phyloP scores from a whole-genome alignment of 345 rosid species.

The Pistacia vera region DNA sequence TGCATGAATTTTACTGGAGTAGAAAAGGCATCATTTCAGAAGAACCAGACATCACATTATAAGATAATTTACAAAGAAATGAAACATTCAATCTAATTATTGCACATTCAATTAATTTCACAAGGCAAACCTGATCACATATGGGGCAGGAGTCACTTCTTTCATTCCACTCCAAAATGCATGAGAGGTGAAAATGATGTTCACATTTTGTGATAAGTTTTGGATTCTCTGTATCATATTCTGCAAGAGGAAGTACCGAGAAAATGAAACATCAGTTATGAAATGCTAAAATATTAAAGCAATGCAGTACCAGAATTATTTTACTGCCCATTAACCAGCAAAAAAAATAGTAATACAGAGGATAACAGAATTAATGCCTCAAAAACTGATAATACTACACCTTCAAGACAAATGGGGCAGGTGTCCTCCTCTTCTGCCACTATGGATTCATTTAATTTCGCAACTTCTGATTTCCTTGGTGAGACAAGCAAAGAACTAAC shows the following conservation, averaged over 20 bases:
- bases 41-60: neutral
- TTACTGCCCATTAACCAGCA: constrained; percentile 4
- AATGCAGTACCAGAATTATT: neutral
- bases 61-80: neutral
- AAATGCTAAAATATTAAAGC: constrained; percentile 1
- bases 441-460: constrained; percentile 36
- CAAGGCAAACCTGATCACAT: constrained; percentile 73
- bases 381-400: constrained; percentile 30
- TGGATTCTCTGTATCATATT: constrained; percentile 81
- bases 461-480: constrained; percentile 50
- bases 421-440: constrained; percentile 70
- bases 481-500: constrained; percentile 46
- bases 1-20: neutral
- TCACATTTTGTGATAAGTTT: constrained; percentile 74
- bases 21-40: neutral
- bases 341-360: constrained; percentile 2
- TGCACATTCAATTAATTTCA: neutral
- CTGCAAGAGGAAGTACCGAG: constrained; percentile 45
- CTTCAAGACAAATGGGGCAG: constrained; percentile 93
- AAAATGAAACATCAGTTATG: constrained; percentile 16
- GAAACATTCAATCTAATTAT: neutral
- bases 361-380: constrained; percentile 10
- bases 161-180: constrained; percentile 94
- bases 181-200: constrained; percentile 84
- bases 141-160: constrained; percentile 88